A percentile compares a stretch with the other conserved stretches of the same genome.
Evolutionary conservation across 2,329 filamentous ascomycete genomes (phyloP).

Genomic region (Colletotrichum lupini): DNA sequence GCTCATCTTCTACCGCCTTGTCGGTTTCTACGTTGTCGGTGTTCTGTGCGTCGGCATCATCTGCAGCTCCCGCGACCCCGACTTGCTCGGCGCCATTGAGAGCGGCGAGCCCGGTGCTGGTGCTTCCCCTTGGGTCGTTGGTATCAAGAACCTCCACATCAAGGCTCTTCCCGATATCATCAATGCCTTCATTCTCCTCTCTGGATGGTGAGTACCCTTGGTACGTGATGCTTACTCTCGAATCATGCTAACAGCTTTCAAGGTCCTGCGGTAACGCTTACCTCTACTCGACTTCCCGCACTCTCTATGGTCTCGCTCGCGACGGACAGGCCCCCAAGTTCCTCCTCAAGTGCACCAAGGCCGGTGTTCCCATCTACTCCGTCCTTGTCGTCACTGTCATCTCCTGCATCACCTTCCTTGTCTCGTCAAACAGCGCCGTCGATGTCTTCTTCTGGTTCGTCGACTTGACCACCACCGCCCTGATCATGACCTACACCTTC

Average conservation of each 20-base stretch:
- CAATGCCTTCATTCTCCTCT: constrained; percentile 56
- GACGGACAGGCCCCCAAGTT: constrained; percentile 59
- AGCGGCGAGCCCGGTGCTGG: constrained; percentile 59
- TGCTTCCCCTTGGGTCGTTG: constrained; percentile 63
- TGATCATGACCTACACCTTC: constrained; percentile 68
- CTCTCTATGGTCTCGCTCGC: constrained; percentile 61
- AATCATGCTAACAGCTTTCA: not conserved
- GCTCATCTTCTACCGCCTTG: constrained; percentile 78
- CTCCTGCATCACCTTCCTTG: constrained; percentile 50
- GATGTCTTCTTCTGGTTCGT: constrained; percentile 56
- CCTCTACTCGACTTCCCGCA: constrained; percentile 62
- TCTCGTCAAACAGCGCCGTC: constrained; percentile 49
- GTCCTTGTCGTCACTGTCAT: constrained; percentile 47
- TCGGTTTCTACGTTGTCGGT: constrained; percentile 77
- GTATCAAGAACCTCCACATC: constrained; percentile 66
- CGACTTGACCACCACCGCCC: constrained; percentile 66
- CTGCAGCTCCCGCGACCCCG: constrained; percentile 67
- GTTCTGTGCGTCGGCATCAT: constrained; percentile 68
- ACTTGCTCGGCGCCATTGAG: constrained; percentile 65
- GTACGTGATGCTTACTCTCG: too few relatives aligned
- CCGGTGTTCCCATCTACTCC: constrained; percentile 56
- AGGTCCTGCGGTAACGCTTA: constrained; percentile 62
- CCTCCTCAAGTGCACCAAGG: constrained; percentile 51
- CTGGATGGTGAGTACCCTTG: constrained; percentile 34
- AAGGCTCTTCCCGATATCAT: constrained; percentile 65